phyloP scores from a whole-genome alignment of 257 asterid genomes.

The Plantago major region DNA sequence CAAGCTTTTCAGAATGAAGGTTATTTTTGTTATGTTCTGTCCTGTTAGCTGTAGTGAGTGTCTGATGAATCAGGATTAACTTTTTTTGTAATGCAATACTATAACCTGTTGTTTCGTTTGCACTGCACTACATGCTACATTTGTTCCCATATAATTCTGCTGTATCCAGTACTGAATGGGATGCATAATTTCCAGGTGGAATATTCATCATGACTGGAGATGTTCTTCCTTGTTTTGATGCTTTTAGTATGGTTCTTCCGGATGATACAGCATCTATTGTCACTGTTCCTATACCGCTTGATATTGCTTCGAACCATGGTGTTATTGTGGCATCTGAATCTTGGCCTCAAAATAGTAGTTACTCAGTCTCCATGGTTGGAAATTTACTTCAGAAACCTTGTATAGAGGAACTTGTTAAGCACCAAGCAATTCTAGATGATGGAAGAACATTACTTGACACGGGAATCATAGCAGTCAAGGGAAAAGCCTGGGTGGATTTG shows the following conservation, averaged over 20 bases:
- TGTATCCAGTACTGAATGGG: slow-evolving; percentile 13
- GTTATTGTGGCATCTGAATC: slow-evolving; percentile 84
- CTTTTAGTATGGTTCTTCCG: slow-evolving; percentile 80
- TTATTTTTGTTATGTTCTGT: slow-evolving; percentile 25
- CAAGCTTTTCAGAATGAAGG: slow-evolving; percentile 82
- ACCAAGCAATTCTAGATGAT: slow-evolving; percentile 79
- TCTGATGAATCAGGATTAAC: slow-evolving; percentile 22
- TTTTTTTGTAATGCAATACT: slow-evolving; percentile 25
- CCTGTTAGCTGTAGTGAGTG: slow-evolving; percentile 27
- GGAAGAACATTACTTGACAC: slow-evolving; percentile 95
- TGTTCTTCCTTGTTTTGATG: slow-evolving; percentile 99
- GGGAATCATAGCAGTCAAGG: slow-evolving; percentile 90
- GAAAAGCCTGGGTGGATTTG: slow-evolving; percentile 92
- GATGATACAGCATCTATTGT: slow-evolving; percentile 77
- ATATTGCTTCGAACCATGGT: slow-evolving; percentile 91
- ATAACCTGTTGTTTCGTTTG: slow-evolving; percentile 23
- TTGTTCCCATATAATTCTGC: slow-evolving; percentile 11
- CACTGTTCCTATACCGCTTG: slow-evolving; percentile 92
- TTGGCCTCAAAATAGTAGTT: slow-evolving; percentile 27
- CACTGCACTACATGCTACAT: slow-evolving; percentile 17
- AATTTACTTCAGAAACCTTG: slow-evolving; percentile 94
- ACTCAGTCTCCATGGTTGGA: slow-evolving; percentile 53
- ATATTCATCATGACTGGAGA: slow-evolving; percentile 95
- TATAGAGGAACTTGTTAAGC: slow-evolving; percentile 56
- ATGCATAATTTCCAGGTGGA: slow-evolving; percentile 62